Base-by-base conservation (phyloP, 1,284 basidiomycete genomes). In the Fomitiporia mediterranea region DNA sequence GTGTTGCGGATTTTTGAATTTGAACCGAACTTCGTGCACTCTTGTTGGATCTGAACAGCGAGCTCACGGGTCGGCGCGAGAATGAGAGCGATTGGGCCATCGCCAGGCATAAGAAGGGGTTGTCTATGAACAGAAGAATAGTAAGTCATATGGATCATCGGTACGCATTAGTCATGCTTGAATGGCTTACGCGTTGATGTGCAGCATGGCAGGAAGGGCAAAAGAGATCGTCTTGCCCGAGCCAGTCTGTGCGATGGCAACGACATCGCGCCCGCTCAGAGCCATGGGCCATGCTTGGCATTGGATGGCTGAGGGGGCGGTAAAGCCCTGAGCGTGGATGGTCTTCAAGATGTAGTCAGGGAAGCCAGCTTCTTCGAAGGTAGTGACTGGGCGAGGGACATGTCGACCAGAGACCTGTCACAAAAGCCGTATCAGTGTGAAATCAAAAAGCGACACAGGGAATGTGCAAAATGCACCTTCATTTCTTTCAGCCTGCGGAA, bases 251-350 rank as follows among this genome's bases (percentile, higher is more conserved):
- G 96, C 94, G 66, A 99, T 94, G 58, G 97, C 96, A 57, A 98
- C 94, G 39, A 98, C 82, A 74, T 98, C 95, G 61, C 93, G 84
- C 63, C 95, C 95, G 61, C 82, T 94, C 15, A 98, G 76, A 9
- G 94, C 94, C 91, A 98, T 97, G 1, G 95, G 95, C 95, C 95
- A 98, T 9, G 95, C 91, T 71, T 99, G 96, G 68, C 94, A 96
- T 72, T 99, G 96, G 68, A 99, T 98, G 53, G 97, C 85, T 2
- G 94, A 94, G 0, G 96, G 96, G 3, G 80, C 71, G 46, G 81
- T 72, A 74, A 99, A 99, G 53, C 96, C 96, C 74, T 97, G 93
- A 28, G 92, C 91, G 62, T 83, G 86, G 71, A 99, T 96, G 59
- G 96, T 94, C 55, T 82, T 75, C 84, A 98, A 84, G 63, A 99